phyloP scores from a whole-genome alignment of 371 early-diverging fungal species.

The Lichtheimia ramosa region DNA sequence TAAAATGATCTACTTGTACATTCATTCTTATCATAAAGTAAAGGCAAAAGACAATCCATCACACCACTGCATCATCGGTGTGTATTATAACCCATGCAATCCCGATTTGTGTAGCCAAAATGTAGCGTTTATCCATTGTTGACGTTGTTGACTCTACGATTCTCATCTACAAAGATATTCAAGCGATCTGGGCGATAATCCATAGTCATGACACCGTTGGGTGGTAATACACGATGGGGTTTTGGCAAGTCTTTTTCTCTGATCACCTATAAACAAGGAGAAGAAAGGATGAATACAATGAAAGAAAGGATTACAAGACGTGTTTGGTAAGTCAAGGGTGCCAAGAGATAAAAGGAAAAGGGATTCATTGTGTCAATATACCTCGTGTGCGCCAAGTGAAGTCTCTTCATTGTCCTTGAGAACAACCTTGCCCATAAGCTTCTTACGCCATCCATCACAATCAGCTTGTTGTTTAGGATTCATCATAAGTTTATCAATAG shows the following conservation, averaged over 20 bases:
- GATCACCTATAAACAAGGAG: conserved; percentile 17
- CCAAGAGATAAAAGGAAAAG: too few species aligned
- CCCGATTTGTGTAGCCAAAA: neutral
- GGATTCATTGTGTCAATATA: neutral
- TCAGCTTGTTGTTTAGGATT: too few species aligned
- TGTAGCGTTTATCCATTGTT: conserved; percentile 29
- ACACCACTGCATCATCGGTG: too few species aligned
- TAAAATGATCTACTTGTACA: too few species aligned
- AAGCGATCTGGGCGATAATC: conserved; percentile 40
- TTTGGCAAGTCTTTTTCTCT: conserved; percentile 34
- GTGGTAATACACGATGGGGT: conserved; percentile 26
- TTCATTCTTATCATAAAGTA: too few species aligned
- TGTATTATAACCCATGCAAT: too few species aligned
- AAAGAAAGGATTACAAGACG: too few species aligned
- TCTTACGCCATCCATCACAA: conserved; percentile 29
- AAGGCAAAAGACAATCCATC: too few species aligned
- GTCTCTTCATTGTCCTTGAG: conserved; percentile 27
- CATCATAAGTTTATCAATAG: too few species aligned
- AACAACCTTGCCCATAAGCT: conserved; percentile 36
- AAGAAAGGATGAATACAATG: too few species aligned
- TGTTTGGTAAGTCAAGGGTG: too few species aligned
- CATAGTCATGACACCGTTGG: conserved; percentile 31
- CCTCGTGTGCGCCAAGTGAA: conserved; percentile 26
- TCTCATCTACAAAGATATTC: conserved; percentile 34
- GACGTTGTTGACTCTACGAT: conserved; percentile 22